Evolutionary conservation across 108 stramenopile genomes (phyloP).

Genomic region (Nitzschia sp.): DNA sequence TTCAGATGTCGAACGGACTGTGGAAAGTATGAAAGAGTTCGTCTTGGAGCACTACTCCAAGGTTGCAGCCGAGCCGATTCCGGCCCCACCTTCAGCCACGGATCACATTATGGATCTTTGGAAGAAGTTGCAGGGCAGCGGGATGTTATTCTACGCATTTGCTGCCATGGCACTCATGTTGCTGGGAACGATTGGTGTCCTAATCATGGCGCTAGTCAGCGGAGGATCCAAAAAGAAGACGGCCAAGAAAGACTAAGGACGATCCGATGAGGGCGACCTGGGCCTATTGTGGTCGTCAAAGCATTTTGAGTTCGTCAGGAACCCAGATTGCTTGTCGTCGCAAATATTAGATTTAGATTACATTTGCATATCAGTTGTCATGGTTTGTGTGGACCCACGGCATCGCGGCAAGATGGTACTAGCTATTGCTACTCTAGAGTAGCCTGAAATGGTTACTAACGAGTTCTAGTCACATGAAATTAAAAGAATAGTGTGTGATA

Average conservation of each 20-base stretch:
- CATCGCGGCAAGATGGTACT: too few relatives aligned
- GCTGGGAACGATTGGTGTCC: slow-evolving; percentile 18
- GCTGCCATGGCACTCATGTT: slow-evolving; percentile 17
- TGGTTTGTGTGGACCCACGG: too few relatives aligned
- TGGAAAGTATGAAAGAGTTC: slow-evolving; percentile 30
- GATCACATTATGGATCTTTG: slow-evolving; percentile 12
- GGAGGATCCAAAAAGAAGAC: slow-evolving; percentile 1
- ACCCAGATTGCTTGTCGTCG: too few relatives aligned
- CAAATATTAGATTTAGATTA: too few relatives aligned
- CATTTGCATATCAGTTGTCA: too few relatives aligned
- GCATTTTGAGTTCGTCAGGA: too few relatives aligned
- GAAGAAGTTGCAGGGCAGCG: slow-evolving; percentile 6
- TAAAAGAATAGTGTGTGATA: too few relatives aligned
- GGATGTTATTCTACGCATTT: slow-evolving; percentile 13
- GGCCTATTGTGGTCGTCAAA: too few relatives aligned
- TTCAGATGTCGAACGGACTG: slow-evolving; percentile 5
- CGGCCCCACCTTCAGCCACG: slow-evolving; percentile 26
- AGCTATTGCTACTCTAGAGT: too few relatives aligned
- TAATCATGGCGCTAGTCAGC: slow-evolving; percentile 10
- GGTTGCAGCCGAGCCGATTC: slow-evolving; percentile 15
- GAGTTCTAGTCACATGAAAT: too few relatives aligned
- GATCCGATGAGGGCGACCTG: too few relatives aligned
- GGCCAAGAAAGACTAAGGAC: slow-evolving; percentile 24
- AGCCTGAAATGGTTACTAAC: too few relatives aligned
- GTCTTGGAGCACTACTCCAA: slow-evolving; percentile 14